Base-by-base conservation (phyloP, 495 filamentous ascomycete genomes). In the Tuber calosporum region DNA sequence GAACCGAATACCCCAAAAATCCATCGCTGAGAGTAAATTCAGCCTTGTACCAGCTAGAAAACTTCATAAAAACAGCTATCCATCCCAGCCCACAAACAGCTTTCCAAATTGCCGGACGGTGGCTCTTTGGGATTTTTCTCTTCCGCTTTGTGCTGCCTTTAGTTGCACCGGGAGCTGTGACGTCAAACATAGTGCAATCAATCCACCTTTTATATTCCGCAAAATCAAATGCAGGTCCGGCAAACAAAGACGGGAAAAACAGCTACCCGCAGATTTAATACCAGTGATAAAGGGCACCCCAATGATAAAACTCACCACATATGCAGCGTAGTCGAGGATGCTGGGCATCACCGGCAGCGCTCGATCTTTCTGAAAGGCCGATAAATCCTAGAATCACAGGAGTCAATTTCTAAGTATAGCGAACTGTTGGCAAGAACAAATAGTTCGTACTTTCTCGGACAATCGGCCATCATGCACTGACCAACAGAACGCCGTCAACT, bases 401-500 rank as follows among this genome's bases (percentile, higher is more conserved):
- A 73, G 45, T 66, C 36, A 38, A 74, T 38, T 20, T 20, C 19
- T 43, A 13, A 9, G 40, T 20, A 5, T 22, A 69, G 3, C 71
- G 36, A 62, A 4, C 53, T 13, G 53, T 19, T 17, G 30, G 53
- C 26, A 34, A 36, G n/a, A 45, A 66, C 36, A 26, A 9, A 17
- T n/a, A 9, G 48, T 67, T 77, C 75, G 19, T 53, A 81, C 79
- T 48, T 90, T 86, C 39, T 91, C 88, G 17, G 93, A 89, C 42
- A 94, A 84, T 70, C 88, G 87, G 39, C 96, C 95, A 83, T 99
- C 95, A 77, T 93, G 91, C 34, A 98, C 90, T 81, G 97, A 97
- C 95, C 95, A 99, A 85, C 93, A 96, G 82, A 98, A 99, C 37
- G 94, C 89, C 15, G 88, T 90, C n/a, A 98, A 90, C 84, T 85